Evolutionary conservation across 441 rosid species (phyloP).

Genomic region (Populus hybrid): DNA sequence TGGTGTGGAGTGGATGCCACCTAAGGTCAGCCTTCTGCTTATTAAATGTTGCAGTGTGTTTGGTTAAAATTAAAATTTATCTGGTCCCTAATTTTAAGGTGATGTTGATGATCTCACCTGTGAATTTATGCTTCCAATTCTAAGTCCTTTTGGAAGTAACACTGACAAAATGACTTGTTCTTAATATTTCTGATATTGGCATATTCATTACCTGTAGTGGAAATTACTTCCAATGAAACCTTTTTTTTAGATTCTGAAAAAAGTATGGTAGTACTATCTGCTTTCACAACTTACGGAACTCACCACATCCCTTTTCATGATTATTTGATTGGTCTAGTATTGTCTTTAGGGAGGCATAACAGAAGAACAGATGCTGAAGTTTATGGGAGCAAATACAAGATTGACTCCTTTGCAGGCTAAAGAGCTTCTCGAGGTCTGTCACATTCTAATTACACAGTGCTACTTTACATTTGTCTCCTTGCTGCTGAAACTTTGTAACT

Average conservation of each 20-base stretch:
- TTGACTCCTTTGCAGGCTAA: conserved; percentile 70
- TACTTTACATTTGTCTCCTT: conserved; percentile 10
- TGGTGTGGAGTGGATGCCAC: conserved; percentile 99
- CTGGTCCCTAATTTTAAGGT: conserved; percentile 6
- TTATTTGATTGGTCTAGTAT: conserved; percentile 18
- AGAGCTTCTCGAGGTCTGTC: conserved; percentile 75
- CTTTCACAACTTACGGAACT: conserved; percentile 6
- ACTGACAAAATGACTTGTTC: neutral
- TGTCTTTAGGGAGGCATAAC: conserved; percentile 78
- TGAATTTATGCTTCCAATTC: conserved; percentile 13
- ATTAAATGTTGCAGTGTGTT: conserved; percentile 8
- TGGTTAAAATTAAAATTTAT: neutral
- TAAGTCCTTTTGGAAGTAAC: neutral
- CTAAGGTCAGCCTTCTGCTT: conserved; percentile 51
- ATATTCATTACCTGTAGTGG: neutral
- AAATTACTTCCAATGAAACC: conserved; percentile 1
- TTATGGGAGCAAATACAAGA: conserved; percentile 89
- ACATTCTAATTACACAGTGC: conserved; percentile 15
- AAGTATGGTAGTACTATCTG: conserved; percentile 10
- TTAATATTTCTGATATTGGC: conserved; percentile 2
- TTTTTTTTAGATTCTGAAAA: conserved; percentile 10
- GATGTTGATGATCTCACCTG: conserved; percentile 2
- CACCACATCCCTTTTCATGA: conserved; percentile 4
- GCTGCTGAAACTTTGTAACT: conserved; percentile 14
- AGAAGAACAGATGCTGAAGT: conserved; percentile 95